These are phyloP conservation scores for Metschnikowia rubicola DNA, from an alignment of 805 yeast genomes.

Conservation along the genomic window DNA sequence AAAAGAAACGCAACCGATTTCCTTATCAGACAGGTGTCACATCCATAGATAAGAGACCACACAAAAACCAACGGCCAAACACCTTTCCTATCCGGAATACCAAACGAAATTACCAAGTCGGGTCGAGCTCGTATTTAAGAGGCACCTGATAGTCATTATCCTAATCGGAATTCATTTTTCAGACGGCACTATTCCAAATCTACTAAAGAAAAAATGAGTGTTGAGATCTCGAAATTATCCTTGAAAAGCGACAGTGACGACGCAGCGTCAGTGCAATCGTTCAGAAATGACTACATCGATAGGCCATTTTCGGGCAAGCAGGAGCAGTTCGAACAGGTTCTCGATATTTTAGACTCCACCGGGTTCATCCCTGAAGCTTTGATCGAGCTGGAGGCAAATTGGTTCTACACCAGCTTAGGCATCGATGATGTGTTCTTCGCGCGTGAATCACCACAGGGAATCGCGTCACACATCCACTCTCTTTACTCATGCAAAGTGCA, in stretches of 20 bases:
- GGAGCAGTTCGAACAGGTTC: conserved; percentile 74
- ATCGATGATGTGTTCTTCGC: conserved; percentile 92
- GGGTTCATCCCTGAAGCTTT: conserved; percentile 88
- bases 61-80: neutral
- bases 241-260: conserved; percentile 23
- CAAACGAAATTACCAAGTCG: neutral
- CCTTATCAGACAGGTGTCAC: conserved; percentile 7
- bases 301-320: conserved; percentile 77
- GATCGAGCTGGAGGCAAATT: conserved; percentile 79
- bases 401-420: conserved; percentile 87
- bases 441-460: conserved; percentile 73
- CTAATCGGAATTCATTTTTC: neutral
- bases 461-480: conserved; percentile 82
- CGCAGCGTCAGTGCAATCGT: conserved; percentile 28
- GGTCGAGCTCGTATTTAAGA: too few species aligned
- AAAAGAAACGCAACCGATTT: neutral
- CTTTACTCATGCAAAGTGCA: conserved; percentile 90
- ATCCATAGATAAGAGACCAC: conserved; percentile 1
- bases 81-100: conserved; percentile 5
- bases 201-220: conserved; percentile 10
- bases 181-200: neutral
- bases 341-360: conserved; percentile 72
- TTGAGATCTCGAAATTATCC: conserved; percentile 16
- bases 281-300: conserved; percentile 63
- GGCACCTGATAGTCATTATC: too few species aligned